Evolutionary conservation across 2,329 filamentous ascomycete genomes (phyloP).

Genomic region (Neofusicoccum kwambonambiense): DNA sequence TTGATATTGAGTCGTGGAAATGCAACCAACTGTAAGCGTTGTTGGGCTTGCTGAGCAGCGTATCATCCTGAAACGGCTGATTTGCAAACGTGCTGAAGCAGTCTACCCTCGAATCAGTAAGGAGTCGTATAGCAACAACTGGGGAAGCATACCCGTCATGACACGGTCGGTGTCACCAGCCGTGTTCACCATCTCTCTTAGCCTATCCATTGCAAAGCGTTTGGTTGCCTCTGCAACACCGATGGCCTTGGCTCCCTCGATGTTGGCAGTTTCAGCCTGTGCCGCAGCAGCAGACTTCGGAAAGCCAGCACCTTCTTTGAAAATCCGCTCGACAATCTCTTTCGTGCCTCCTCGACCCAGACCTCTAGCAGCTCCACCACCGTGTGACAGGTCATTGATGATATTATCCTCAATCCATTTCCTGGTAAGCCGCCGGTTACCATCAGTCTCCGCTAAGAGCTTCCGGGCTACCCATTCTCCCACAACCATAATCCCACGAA

Average conservation of each 20-base stretch:
- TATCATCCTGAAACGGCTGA: conserved; percentile 90
- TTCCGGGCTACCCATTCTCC: conserved; percentile 82
- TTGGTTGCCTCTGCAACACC: conserved; percentile 73
- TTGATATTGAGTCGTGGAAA: conserved; percentile 84
- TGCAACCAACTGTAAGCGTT: conserved; percentile 90
- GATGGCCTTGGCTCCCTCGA: conserved; percentile 44
- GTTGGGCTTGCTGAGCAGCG: conserved; percentile 82
- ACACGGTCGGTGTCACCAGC: conserved; percentile 77
- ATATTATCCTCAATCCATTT: conserved; percentile 76
- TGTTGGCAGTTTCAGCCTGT: conserved; percentile 27
- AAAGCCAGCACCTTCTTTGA: conserved; percentile 76
- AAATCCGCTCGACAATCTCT: conserved; percentile 76
- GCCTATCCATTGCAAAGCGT: conserved; percentile 67
- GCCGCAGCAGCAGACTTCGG: conserved; percentile 55
- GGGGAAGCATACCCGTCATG: conserved; percentile 52
- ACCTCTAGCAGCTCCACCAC: conserved; percentile 69
- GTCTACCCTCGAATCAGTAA: conserved; percentile 44
- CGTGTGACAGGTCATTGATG: conserved; percentile 65
- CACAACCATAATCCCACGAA: conserved; percentile 81
- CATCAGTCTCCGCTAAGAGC: conserved; percentile 50
- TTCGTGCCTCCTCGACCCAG: conserved; percentile 69
- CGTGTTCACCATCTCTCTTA: conserved; percentile 75
- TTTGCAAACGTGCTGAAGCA: conserved; percentile 84
- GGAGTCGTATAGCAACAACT: neutral
- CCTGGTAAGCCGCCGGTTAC: conserved; percentile 59